Evolutionary conservation across 176 grass and related monocot genomes (phyloP), one percentile per base, ranked within the genome.

Genomic region (Melocanna baccifera): DNA sequence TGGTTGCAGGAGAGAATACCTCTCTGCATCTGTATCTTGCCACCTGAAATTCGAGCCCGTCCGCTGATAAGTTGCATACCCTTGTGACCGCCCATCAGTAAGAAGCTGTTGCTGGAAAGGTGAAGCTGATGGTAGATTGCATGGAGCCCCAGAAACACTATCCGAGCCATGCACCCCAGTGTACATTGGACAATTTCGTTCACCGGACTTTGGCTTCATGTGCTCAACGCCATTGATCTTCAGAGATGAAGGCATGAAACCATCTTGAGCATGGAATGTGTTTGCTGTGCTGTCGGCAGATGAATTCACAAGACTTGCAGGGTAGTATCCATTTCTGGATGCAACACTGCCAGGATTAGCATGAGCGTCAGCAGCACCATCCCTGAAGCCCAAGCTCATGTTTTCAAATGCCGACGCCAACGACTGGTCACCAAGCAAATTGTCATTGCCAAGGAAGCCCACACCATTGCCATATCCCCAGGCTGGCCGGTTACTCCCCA

Each of bases 381-480:
- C 91, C 53, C 55, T 77, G 23, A 92, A 83, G 14, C 53, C 75
- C 46, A 88, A 71, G 65, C 40, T 59, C 56, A 93, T 34, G 55
- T 80, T 84, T 12, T 30, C 25, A 36, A 94, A 88, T 66, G 76
- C 83, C 7, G 59, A 75, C 67, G 80, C 2, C 36, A 97, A 48
- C 1, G 52, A 68, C 73, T 73, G 73, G 11, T 89, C 80, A 42
- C 94, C 89, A 39, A 84, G 43, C 71, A 92, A 83, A 47, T 18
- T 79, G 12, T 39, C 28, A 71, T 48, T 50, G 7, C 28, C 71
- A 36, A 19, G 9, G 25, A 29, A 47, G 5, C 65, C 65, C 51
- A 42, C 8, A 76, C 46, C 66, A 79, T n/a, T n/a, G n/a, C n/a
- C n/a, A n/a, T n/a, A n/a, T n/a, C n/a, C n/a, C n/a, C n/a, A n/a